Conservation (phyloP, 345 rosid species). For the Gossypium thurberi region DNA sequence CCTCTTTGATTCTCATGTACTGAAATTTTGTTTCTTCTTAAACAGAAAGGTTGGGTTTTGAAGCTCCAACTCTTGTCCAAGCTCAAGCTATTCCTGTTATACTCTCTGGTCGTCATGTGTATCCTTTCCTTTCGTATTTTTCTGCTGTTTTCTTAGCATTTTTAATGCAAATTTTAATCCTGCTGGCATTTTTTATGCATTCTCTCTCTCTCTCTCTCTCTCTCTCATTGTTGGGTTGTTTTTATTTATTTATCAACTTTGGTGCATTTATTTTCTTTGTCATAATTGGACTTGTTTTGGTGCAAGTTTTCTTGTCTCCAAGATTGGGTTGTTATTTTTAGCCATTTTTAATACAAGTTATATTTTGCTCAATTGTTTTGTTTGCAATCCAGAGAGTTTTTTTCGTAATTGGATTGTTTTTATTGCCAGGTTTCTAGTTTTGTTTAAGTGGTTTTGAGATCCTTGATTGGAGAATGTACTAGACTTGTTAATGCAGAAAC, state of each 20-base stretch:
- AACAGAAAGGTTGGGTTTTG: constrained; percentile 80
- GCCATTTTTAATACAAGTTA: neutral
- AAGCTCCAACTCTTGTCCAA: constrained; percentile 76
- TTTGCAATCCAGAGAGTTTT: neutral
- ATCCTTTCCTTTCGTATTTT: constrained; percentile 29
- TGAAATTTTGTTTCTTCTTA: neutral
- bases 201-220: neutral
- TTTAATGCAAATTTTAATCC: neutral
- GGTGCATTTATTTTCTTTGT: neutral
- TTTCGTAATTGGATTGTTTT: neutral
- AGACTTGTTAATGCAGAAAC: constrained; percentile 95
- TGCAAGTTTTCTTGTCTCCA: neutral
- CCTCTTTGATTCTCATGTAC: neutral
- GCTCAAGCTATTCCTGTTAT: constrained; percentile 91
- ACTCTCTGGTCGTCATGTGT: constrained; percentile 92
- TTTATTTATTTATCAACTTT: neutral
- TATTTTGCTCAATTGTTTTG: neutral
- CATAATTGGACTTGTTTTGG: neutral
- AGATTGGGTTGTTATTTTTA: neutral
- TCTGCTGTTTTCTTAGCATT: neutral
- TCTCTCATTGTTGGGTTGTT: neutral
- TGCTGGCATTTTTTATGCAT: neutral
- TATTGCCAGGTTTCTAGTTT: neutral
- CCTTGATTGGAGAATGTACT: constrained; percentile 19
- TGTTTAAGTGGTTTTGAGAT: constrained; percentile 3